Base-by-base conservation (phyloP, 768 basidiomycete species). In the Tephrocybe rancida region DNA sequence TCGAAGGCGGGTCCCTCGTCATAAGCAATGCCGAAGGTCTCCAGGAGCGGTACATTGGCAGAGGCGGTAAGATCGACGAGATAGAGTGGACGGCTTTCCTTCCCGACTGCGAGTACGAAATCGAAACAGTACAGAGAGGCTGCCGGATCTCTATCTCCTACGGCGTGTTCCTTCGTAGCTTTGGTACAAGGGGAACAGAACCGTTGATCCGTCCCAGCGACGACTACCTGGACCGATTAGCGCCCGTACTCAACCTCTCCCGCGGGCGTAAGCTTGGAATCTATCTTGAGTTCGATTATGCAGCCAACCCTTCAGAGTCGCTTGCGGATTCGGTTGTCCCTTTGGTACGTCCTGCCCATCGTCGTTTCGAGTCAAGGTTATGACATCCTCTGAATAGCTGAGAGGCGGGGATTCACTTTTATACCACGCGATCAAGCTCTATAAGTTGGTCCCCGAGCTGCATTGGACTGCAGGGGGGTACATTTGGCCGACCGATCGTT, bases 391-490 rank as follows among this genome's bases (percentile, higher is more conserved):
- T n/a, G n/a, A n/a, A 26, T 62, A 92, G 90, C 69, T 92, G 44
- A 90, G 88, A 71, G 89, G 87, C 30, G 84, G 85, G 19, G 90
- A 92, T 61, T 83, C 86, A 3, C 67, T 90, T 27, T 68, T 92
- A 7, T 90, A 89, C 66, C 87, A 89, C 47, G 86, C 89, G 2
- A 70, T 92, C 65, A 90, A 88, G 67, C 67, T 86, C 34, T 90
- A 85, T 74, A 90, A 90, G 55, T 82, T 92, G 42, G 67, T 72
- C 1, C 87, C 88, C 0, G 87, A 87, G 55, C 77, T 92, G 1
- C 87, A 87, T 54, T 92, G 88, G 86, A 83, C 85, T 16, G 90
- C 91, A 27, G 90, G 89, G 1, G 89, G 89, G 18, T 91, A 87
- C 66, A 76, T 92, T 56, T 92, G 91, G 90, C 84, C 89, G 0